Conservation (phyloP, 108 stramenopile species). For the Skeletonema grethae region DNA sequence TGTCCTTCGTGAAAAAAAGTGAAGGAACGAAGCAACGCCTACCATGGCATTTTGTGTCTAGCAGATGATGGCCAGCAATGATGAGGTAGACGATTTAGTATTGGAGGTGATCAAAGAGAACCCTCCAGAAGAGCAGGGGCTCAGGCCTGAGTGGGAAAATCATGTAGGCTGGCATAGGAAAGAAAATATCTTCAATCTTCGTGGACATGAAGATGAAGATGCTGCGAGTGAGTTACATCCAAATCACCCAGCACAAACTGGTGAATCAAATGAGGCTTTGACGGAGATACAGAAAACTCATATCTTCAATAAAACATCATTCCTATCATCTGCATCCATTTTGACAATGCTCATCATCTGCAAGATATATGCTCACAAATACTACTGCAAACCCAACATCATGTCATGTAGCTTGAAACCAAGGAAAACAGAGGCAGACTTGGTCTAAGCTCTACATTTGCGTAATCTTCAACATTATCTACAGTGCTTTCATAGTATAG, state of each 20-base stretch:
- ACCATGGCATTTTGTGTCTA: too few species aligned
- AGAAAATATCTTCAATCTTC: slow-evolving; percentile 33
- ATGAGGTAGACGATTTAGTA: slow-evolving; percentile 53
- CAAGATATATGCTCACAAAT: background rate
- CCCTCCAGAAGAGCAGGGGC: slow-evolving; percentile 51
- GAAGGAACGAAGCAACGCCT: too few species aligned
- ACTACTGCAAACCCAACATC: background rate
- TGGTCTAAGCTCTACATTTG: background rate
- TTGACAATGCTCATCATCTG: background rate
- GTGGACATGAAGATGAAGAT: background rate
- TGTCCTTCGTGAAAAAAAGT: too few species aligned
- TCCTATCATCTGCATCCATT: background rate
- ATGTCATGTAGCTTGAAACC: background rate
- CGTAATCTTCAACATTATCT: background rate
- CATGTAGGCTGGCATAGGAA: slow-evolving; percentile 65
- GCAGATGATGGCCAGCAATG: slow-evolving; percentile 2
- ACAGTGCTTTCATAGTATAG: background rate
- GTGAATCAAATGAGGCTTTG: background rate
- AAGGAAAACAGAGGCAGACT: background rate
- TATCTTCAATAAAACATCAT: background rate
- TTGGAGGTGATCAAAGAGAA: slow-evolving; percentile 51
- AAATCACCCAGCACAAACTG: background rate
- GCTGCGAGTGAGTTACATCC: background rate
- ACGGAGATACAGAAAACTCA: background rate
- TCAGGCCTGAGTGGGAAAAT: slow-evolving; percentile 53